Base-by-base conservation (phyloP, 1,284 basidiomycete species). In the Sphaerobolus stellatus region DNA sequence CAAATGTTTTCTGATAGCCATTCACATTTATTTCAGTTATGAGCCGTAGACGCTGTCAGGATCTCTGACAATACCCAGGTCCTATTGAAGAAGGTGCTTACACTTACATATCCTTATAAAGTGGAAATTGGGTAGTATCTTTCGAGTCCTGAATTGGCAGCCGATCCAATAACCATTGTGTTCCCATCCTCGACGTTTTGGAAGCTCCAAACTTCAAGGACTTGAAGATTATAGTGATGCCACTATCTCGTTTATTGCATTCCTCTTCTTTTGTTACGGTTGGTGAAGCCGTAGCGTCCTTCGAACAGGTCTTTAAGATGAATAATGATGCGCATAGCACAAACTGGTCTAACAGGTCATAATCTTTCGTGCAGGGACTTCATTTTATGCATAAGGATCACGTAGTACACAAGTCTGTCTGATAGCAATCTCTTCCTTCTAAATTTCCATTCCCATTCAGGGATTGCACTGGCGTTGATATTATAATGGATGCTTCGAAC, bases 321-420 rank as follows among this genome's bases (percentile, higher is more conserved):
- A 9, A 50, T 16, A 0, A 36, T n/a, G 16, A n/a, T n/a, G n/a
- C n/a, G n/a, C 18, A n/a, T 22, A 22, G 13, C 5, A 24, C 41
- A 22, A n/a, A 11, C 41, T 14, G 22, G 31, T 3, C 3, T 27
- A 24, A 34, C n/a, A n/a, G 9, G 22, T 20, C 44, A 30, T 3
- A 25, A 24, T 31, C 30, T 28, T 28, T 34, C n/a, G 16, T 18
- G 11, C 30, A 76, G 74, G 74, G 73, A 2, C 43, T 77, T 1
- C 62, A 64, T 48, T 76, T 70, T 50, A 67, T 77, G 61, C 76
- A 77, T 54, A 24, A 66, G 4, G 60, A 71, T 20, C 57, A 67
- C 33, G 63, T 76, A n/a, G 72, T 70, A 2, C 75, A 77, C 58
- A 60, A 73, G 75, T 72, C 50, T 5, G 61, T 59, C 22, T 18